Conservation (phyloP, 441 rosid species). For the Populus hybrid region DNA sequence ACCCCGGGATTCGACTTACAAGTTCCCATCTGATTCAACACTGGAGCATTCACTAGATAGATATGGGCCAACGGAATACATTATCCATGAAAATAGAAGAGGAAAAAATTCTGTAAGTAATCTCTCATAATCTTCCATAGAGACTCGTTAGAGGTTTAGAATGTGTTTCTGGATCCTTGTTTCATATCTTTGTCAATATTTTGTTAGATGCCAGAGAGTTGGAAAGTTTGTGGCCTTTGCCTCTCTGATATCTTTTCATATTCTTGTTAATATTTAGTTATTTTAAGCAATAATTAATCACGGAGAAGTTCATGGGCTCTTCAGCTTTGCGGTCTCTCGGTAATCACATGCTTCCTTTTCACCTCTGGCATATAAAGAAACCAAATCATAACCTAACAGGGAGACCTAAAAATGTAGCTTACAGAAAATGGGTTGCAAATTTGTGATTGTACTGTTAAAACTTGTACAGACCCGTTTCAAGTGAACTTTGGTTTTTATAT, state of each 20-base stretch:
- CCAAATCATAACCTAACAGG: neutral
- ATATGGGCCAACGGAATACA: constrained; percentile 20
- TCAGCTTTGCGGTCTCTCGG: neutral
- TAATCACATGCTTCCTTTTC: neutral
- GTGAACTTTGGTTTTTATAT: neutral
- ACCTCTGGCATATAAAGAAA: neutral
- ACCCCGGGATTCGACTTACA: constrained; percentile 26
- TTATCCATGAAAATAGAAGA: constrained; percentile 20
- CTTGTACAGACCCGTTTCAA: neutral
- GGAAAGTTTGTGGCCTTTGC: neutral
- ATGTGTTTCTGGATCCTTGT: constrained; percentile 4
- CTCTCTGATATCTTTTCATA: neutral
- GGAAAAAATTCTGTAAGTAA: constrained; percentile 49
- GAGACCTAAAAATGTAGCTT: neutral
- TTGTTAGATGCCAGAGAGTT: neutral
- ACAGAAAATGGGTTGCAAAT: neutral
- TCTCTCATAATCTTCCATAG: constrained; percentile 36
- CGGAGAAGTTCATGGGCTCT: constrained; percentile 2
- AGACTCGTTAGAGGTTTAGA: constrained; percentile 25
- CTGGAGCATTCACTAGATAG: constrained; percentile 29
- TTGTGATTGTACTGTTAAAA: neutral
- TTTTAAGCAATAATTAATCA: neutral
- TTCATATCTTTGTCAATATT: neutral
- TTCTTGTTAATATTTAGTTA: neutral
- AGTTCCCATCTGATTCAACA: constrained; percentile 27